Evolutionary conservation across 2,329 filamentous ascomycete genomes (phyloP).

Genomic region (Fusarium coicis): DNA sequence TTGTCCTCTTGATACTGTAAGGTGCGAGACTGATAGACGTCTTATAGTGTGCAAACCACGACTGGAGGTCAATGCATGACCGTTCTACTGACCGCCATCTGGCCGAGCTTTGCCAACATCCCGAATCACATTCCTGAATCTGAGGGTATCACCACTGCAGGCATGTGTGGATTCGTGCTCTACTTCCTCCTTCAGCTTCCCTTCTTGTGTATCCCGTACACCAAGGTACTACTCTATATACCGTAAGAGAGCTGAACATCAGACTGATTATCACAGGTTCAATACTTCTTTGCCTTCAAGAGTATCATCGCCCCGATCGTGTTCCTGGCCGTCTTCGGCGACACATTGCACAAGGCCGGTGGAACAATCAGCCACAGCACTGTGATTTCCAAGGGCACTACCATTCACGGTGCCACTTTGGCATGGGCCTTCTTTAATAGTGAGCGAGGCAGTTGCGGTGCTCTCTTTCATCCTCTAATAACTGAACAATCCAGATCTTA

Average conservation of each 20-base stretch:
- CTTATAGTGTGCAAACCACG: slow-evolving; percentile 3
- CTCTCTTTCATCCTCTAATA: background rate
- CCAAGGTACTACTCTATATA: background rate
- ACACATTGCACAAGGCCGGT: slow-evolving; percentile 1
- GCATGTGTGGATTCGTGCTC: slow-evolving; percentile 1
- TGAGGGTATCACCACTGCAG: slow-evolving; percentile 1
- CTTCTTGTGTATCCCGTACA: slow-evolving; percentile 4
- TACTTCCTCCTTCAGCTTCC: slow-evolving; percentile 13
- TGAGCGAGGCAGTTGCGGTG: background rate
- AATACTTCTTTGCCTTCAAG: slow-evolving; percentile 9
- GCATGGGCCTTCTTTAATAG: slow-evolving; percentile 3
- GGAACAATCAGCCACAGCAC: slow-evolving; percentile 4
- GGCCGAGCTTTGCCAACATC: slow-evolving; percentile 14
- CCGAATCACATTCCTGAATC: slow-evolving; percentile 1
- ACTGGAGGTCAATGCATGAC: slow-evolving; percentile 18
- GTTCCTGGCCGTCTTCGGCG: slow-evolving; percentile 4
- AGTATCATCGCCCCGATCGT: slow-evolving; percentile 2
- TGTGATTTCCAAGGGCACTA: slow-evolving; percentile 1
- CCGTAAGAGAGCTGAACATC: rapidly evolving
- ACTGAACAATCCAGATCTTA: background rate
- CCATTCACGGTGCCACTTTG: slow-evolving; percentile 4
- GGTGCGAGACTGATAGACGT: background rate
- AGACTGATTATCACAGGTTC: background rate
- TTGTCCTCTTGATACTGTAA: background rate
- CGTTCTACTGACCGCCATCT: slow-evolving; percentile 5